Conservation (phyloP, 352 stramenopile genomes). For the Phytophthora sojae region DNA sequence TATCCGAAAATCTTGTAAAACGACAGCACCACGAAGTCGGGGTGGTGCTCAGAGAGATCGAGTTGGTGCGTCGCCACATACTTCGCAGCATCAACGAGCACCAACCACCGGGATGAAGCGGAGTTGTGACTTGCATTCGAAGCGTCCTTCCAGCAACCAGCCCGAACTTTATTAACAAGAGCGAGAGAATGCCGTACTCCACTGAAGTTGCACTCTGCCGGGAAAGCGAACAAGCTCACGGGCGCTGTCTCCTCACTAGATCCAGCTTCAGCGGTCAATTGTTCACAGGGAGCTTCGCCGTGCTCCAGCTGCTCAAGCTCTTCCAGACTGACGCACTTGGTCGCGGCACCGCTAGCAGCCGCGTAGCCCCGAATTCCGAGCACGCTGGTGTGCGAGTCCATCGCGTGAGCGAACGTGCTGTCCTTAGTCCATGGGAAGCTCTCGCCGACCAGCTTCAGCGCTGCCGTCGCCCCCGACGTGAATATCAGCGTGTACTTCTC, state of each 20-base stretch:
- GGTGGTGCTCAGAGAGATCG: constrained; percentile 51
- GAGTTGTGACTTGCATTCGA: constrained; percentile 1
- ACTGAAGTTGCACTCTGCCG: constrained; percentile 85
- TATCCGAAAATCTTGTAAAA: constrained; percentile 90
- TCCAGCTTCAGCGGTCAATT: background rate
- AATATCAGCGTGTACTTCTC: constrained; percentile 86
- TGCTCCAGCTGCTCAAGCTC: constrained; percentile 48
- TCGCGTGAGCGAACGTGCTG: constrained; percentile 65
- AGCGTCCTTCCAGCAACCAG: constrained; percentile 24
- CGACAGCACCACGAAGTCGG: constrained; percentile 79
- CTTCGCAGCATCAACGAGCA: constrained; percentile 80
- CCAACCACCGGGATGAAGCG: constrained; percentile 52
- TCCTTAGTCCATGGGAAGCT: constrained; percentile 73
- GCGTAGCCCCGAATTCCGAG: constrained; percentile 70
- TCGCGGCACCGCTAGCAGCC: constrained; percentile 27
- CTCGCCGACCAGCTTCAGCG: constrained; percentile 85
- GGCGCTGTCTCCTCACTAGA: constrained; percentile 5
- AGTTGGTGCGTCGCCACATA: constrained; percentile 63
- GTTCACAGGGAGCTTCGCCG: background rate
- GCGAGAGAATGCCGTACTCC: constrained; percentile 56
- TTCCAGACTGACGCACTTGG: constrained; percentile 44
- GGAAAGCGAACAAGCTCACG: constrained; percentile 69
- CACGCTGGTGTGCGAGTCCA: constrained; percentile 81
- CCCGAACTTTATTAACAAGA: constrained; percentile 50
- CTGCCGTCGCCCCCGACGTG: constrained; percentile 83